Base-by-base conservation (phyloP, 768 basidiomycete genomes). In the Panaeolus cyanescens region DNA sequence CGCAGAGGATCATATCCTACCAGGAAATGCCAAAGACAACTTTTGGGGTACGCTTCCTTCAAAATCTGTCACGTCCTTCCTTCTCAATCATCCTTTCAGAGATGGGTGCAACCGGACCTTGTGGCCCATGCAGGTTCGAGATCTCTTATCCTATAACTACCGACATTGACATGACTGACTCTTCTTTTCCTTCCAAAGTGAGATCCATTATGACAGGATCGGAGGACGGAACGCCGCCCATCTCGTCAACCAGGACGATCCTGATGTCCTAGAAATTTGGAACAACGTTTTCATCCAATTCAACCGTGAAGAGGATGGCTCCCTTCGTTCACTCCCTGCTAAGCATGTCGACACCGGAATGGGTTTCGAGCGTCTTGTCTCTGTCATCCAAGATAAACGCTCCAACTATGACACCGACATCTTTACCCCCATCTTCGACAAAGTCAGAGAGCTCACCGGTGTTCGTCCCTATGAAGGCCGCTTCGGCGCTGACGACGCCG, bases 211-310 rank as follows among this genome's bases (percentile, higher is more conserved):
- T 70, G 97, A 99, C 75, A 91, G 95, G 40, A 93, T 99, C 64
- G 97, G 97, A n/a, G 93, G 91, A n/a, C 86, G 97, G 55, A 94
- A 98, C 71, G 96, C 95, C 56, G 86, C 95, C 5, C 82, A 89
- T 68, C 87, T 97, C 53, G 97, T 99, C 66, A 99, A 99, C 74
- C 83, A 89, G 67, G 97, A 99, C 72, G 97, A 99, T 71, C 95
- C 97, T 1, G 89, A 96, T 64, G 97, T 99, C 7, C 84, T 99
- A 60, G 95, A 96, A 75, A 96, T 99, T 66, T 99, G 97, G 97
- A 99, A 99, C 80, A 98, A 97, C 72, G 97, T 99, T 59, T 99
- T 98, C 73, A 99, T 99, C 71, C 96, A 98, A 70, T 99, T 92
- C 80, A 99, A 99, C 73, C 92, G 97, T 53, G 96, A 99, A 74